Base-by-base conservation (phyloP, 1,139 yeast species). In the Magnusiomyces suaveolens region DNA sequence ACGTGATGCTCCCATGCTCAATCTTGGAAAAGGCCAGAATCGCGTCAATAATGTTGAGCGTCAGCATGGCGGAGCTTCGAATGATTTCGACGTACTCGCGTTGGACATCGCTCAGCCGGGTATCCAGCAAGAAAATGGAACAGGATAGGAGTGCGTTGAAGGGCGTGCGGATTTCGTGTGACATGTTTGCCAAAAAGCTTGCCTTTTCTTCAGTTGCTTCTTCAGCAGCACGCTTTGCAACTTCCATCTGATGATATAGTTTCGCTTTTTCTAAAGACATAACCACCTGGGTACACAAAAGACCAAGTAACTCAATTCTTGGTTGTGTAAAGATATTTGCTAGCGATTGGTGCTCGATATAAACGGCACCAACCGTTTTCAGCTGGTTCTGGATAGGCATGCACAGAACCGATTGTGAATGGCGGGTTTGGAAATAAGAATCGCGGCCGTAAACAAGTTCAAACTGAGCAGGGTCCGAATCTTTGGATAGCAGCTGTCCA, bases 131-230 rank as follows among this genome's bases (percentile, higher is more conserved):
- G 62, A 79, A 79, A 3, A 78, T 73, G 1, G 83, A 77, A 64
- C 82, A 79, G 3, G 81, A 77, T 55, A 79, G 67, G 51, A 80
- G 66, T 0, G 82, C 79, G 63, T 79, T 79, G 66, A 79, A 79
- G 0, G 83, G 83, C 0, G 83, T 79, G 57, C 83, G 66, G 52
- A 79, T 79, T 62, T 79, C 83, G 63, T 79, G 82, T 0, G 81
- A 77, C 56, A 54, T 79, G 58, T 79, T 79, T n/a, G 82, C 82
- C 54, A 79, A 63, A 60, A 79, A 79, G 53, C 80, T 75, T 1
- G 83, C 81, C 66, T 78, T 79, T 60, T 78, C 83, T 2, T 78
- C 79, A 0, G 82, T 79, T 0, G 83, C 83, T 54, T 77, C 82
- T 60, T 79, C 83, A 0, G 83, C 83, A 1, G 81, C 77, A 57